Percentiles rank a stretch among this genome's conserved stretches.
phyloP scores from a whole-genome alignment of 352 stramenopile genomes.

The Peronospora destructor region DNA sequence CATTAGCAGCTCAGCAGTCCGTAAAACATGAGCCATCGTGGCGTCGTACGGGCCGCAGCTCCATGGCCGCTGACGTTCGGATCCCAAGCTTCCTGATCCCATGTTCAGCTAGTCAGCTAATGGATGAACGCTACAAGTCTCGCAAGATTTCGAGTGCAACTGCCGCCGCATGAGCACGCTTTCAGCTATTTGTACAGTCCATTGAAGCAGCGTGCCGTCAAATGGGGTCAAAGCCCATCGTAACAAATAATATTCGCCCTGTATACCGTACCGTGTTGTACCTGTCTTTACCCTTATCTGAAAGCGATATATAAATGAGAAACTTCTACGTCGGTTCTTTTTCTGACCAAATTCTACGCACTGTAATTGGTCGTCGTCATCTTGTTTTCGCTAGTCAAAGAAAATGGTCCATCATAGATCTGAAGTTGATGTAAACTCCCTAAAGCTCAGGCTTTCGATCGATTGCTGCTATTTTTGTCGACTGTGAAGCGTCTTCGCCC shows the following conservation, averaged over 20 bases:
- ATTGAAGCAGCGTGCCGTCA: not conserved
- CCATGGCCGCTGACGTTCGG: constrained; percentile 34
- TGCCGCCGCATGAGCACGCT: constrained; percentile 11
- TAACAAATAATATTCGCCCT: too few relatives aligned
- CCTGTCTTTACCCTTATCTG: too few relatives aligned
- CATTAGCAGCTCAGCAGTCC: not conserved
- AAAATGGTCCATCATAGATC: constrained; percentile 6
- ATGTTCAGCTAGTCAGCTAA: constrained; percentile 43
- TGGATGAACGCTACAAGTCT: constrained; percentile 46
- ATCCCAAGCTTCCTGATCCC: constrained; percentile 58
- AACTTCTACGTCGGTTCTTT: too few relatives aligned
- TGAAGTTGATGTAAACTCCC: not conserved
- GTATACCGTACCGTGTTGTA: too few relatives aligned
- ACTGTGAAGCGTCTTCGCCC: constrained; percentile 5
- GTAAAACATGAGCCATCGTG: constrained; percentile 21
- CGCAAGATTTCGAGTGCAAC: constrained; percentile 14
- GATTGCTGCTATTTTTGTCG: too few relatives aligned
- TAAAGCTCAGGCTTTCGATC: too few relatives aligned
- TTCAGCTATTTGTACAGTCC: not conserved
- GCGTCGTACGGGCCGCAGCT: constrained; percentile 18
- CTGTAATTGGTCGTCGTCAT: too few relatives aligned
- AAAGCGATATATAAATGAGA: too few relatives aligned
- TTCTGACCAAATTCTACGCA: too few relatives aligned
- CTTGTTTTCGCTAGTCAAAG: constrained; percentile 9
- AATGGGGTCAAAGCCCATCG: too few relatives aligned